Conservation (phyloP, 345 rosid genomes). For the Eucalyptus curtisii region DNA sequence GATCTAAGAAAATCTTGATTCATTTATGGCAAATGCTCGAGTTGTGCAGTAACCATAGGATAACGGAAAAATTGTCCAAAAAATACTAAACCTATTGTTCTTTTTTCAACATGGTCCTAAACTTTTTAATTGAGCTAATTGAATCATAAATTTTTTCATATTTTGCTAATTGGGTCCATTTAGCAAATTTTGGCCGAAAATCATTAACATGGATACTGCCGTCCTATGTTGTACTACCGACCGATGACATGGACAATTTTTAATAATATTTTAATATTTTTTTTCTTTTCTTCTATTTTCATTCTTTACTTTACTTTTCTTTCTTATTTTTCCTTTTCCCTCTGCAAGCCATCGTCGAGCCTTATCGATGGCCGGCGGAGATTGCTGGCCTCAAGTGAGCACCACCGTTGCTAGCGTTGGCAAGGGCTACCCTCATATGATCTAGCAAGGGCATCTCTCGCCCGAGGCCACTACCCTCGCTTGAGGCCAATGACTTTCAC, state of each 20-base stretch:
- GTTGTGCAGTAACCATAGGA: not conserved
- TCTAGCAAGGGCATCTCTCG: not conserved
- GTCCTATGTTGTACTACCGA: no score
- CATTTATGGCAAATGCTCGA: not conserved
- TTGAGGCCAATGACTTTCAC: not conserved
- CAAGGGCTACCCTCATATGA: not conserved
- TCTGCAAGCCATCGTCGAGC: accelerated
- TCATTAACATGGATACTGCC: no score
- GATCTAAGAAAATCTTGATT: not conserved
- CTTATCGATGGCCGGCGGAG: not conserved
- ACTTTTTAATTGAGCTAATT: not conserved
- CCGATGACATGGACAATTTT: no score
- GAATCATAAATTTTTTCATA: no score
- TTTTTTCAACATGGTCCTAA: no score
- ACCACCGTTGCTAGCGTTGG: accelerated
- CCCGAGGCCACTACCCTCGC: not conserved
- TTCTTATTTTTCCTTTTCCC: not conserved
- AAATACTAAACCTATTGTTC: no score
- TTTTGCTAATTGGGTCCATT: no score
- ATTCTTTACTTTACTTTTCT: no score
- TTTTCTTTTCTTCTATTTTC: no score
- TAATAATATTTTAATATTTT: no score
- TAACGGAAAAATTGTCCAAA: not conserved
- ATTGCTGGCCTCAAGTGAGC: not conserved
- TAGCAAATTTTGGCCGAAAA: no score